phyloP scores from a whole-genome alignment of 2,329 filamentous ascomycete genomes.

The Colletotrichum acutatum region DNA sequence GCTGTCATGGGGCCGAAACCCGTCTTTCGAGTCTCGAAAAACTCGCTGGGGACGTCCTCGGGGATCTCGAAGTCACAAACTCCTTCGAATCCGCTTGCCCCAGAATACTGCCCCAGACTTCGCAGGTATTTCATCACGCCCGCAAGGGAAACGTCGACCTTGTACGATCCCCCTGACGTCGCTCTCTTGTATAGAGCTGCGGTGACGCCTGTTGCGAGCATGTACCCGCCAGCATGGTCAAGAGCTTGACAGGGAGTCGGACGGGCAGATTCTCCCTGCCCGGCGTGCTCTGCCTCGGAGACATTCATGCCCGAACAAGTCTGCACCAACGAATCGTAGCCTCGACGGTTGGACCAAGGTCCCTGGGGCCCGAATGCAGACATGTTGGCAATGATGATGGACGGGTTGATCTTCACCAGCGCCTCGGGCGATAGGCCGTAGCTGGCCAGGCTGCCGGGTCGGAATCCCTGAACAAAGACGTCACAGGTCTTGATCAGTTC shows the following conservation, averaged over 20 bases:
- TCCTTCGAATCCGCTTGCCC: slow-evolving; percentile 53
- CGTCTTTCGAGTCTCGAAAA: slow-evolving; percentile 56
- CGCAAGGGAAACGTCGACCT: slow-evolving; percentile 63
- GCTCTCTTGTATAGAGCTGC: slow-evolving; percentile 61
- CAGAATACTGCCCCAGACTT: slow-evolving; percentile 62
- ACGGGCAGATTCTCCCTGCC: slow-evolving; percentile 50
- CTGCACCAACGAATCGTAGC: slow-evolving; percentile 40
- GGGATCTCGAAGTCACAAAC: slow-evolving; percentile 43
- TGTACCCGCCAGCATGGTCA: slow-evolving; percentile 65
- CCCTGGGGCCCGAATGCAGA: slow-evolving; percentile 63
- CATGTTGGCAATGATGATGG: slow-evolving; percentile 61
- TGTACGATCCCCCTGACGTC: slow-evolving; percentile 57
- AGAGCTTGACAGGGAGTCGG: slow-evolving; percentile 65
- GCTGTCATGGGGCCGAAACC: slow-evolving; percentile 58
- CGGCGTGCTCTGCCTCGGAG: slow-evolving; percentile 61
- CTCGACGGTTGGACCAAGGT: slow-evolving; percentile 46
- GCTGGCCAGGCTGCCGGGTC: slow-evolving; percentile 57
- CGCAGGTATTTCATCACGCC: slow-evolving; percentile 62
- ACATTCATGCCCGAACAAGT: slow-evolving; percentile 66
- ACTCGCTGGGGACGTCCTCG: slow-evolving; percentile 41
- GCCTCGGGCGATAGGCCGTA: slow-evolving; percentile 51
- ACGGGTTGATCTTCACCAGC: slow-evolving; percentile 51
- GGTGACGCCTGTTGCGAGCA: slow-evolving; percentile 63
- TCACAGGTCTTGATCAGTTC: slow-evolving; percentile 48
- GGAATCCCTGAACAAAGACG: slow-evolving; percentile 58